Percentiles rank a stretch among this genome's conserved stretches.
phyloP scores from a whole-genome alignment of 495 filamentous ascomycete genomes.

The Hypoxylon cercidicola region DNA sequence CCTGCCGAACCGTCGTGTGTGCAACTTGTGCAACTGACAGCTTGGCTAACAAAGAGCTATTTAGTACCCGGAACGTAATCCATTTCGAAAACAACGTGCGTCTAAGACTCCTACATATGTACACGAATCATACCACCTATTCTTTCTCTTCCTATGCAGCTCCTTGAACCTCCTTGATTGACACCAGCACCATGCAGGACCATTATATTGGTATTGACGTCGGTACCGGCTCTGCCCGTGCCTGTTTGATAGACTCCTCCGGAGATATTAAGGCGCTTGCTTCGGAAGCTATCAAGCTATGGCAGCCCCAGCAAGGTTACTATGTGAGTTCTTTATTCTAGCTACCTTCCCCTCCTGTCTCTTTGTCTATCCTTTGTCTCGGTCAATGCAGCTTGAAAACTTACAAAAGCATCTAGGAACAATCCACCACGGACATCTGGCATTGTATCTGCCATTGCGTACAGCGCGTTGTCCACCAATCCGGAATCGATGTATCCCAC shows the following conservation, averaged over 20 bases:
- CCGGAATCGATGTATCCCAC: conserved; percentile 74
- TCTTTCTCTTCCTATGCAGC: conserved; percentile 5
- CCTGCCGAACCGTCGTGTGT: conserved; percentile 19
- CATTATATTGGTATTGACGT: conserved; percentile 94
- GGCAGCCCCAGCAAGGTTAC: conserved; percentile 90
- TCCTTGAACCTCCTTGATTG: conserved; percentile 30
- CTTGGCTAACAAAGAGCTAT: conserved; percentile 32
- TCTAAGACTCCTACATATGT: too few species aligned
- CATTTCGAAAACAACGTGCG: conserved; percentile 41
- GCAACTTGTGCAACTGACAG: conserved; percentile 20
- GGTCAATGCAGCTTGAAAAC: conserved; percentile 6
- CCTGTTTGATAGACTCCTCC: conserved; percentile 89
- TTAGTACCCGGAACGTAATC: conserved; percentile 41
- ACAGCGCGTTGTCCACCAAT: conserved; percentile 77
- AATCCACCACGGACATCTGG: conserved; percentile 98
- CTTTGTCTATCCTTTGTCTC: conserved; percentile 5
- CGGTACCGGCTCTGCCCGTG: conserved; percentile 92
- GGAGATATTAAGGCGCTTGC: conserved; percentile 94
- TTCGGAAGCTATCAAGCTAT: conserved; percentile 89
- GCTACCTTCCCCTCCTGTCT: conserved; percentile 7
- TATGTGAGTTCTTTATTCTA: conserved; percentile 66
- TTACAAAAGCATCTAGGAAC: conserved; percentile 72
- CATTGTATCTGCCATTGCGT: conserved; percentile 85
- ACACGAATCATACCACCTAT: conserved; percentile 1
- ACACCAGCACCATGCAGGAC: conserved; percentile 47